Percentiles rank a stretch among this genome's conserved stretches.
These are phyloP conservation scores for Mycena sp. DNA, from an alignment of 1,284 basidiomycete genomes.

Conservation along the genomic window DNA sequence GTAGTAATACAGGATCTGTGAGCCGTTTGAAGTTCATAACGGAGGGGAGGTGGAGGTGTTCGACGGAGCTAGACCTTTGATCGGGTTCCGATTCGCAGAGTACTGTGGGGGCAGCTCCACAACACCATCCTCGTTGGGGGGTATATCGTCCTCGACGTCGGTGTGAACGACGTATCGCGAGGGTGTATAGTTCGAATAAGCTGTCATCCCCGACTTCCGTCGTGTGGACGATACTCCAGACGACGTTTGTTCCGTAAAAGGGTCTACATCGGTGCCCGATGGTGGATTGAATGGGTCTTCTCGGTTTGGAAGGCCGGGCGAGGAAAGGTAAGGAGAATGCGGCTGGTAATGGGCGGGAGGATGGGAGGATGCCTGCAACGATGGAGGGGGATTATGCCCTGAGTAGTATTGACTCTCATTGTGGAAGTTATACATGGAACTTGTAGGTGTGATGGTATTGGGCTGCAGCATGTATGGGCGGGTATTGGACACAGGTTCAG, in stretches of 20 bases:
- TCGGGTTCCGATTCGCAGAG: conserved; percentile 49
- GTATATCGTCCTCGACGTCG: conserved; percentile 67
- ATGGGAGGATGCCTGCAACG: conserved; percentile 11
- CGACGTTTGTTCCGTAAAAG: conserved; percentile 28
- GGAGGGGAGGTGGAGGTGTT: background rate
- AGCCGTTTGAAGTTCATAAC: conserved; percentile 4
- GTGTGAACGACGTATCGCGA: conserved; percentile 76
- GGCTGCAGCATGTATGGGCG: conserved; percentile 39
- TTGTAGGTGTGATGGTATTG: conserved; percentile 27
- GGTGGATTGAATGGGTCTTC: conserved; percentile 35
- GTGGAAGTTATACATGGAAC: conserved; percentile 31
- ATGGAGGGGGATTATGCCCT: background rate
- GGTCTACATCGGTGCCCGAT: conserved; percentile 21
- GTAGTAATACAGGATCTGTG: conserved; percentile 14
- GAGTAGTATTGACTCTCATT: too few species aligned
- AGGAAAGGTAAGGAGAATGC: conserved; percentile 33
- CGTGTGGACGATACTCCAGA: conserved; percentile 49
- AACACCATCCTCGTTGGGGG: conserved; percentile 60
- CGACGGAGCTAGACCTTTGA: conserved; percentile 39
- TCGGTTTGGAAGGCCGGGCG: too few species aligned
- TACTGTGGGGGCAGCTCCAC: conserved; percentile 84
- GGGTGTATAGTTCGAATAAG: conserved; percentile 50
- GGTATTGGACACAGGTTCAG: conserved; percentile 25
- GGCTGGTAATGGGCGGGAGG: conserved; percentile 35
- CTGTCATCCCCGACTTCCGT: conserved; percentile 63